Conservation (phyloP, 23 red algal genomes). For the Porphyridium purpureum region DNA sequence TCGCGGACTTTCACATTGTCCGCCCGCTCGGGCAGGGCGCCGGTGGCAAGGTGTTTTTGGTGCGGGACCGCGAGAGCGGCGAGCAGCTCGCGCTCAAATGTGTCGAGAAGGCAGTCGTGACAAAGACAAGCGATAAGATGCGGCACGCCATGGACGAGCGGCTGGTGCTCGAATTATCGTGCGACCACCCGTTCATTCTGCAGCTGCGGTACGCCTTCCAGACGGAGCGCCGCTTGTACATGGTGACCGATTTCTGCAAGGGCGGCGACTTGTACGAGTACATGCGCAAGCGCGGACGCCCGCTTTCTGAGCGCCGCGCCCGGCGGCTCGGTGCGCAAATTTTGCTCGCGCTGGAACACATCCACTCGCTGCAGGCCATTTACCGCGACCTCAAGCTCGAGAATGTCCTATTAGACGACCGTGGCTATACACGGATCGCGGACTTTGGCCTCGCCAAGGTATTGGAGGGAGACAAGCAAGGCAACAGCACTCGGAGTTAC, state of each 20-base stretch:
- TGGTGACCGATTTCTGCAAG: constrained; percentile 73
- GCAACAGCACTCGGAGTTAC: too few species aligned
- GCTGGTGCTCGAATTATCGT: constrained; percentile 44
- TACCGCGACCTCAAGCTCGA: constrained; percentile 78
- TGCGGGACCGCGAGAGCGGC: constrained; percentile 23
- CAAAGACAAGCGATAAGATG: constrained; percentile 24
- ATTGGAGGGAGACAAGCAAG: too few species aligned
- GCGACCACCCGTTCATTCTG: constrained; percentile 67
- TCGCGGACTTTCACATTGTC: constrained; percentile 49
- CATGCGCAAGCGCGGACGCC: constrained; percentile 10
- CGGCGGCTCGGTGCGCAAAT: constrained; percentile 49
- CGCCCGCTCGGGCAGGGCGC: constrained; percentile 63
- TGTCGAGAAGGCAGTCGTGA: constrained; percentile 63
- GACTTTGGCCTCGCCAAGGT: constrained; percentile 68
- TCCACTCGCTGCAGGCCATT: constrained; percentile 72
- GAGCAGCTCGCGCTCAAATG: constrained; percentile 74
- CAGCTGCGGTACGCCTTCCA: constrained; percentile 79
- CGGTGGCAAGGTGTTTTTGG: constrained; percentile 47
- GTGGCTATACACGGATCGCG: constrained; percentile 50
- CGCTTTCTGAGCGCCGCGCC: constrained; percentile 30
- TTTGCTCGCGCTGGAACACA: constrained; percentile 72
- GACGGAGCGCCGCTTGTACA: constrained; percentile 46
- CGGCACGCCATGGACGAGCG: constrained; percentile 83
- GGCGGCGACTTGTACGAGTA: constrained; percentile 82
- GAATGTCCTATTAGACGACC: constrained; percentile 50